Percentiles rank a stretch among this genome's conserved stretches.
Conservation (phyloP, 2,329 filamentous ascomycete species). For the Fusarium agapanthi region DNA sequence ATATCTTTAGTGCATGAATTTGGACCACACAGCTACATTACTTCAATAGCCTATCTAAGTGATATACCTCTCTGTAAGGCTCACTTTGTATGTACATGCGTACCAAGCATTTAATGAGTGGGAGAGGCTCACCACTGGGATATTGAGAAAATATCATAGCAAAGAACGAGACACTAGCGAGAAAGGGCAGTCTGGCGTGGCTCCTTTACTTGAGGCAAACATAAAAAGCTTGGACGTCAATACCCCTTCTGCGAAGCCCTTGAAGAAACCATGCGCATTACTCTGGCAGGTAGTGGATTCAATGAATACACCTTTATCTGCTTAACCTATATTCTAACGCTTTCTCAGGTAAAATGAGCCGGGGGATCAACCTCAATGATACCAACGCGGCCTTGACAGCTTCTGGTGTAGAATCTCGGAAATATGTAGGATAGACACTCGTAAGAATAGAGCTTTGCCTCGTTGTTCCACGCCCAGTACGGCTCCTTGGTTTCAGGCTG, state of each 20-base stretch:
- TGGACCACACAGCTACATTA: accelerated
- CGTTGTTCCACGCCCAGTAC: not conserved
- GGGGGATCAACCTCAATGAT: too few species aligned
- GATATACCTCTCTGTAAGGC: accelerated
- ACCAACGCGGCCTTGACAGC: accelerated
- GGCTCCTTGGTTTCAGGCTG: not conserved
- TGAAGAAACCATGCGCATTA: accelerated
- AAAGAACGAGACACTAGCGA: accelerated
- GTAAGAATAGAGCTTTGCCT: not conserved
- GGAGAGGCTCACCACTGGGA: accelerated
- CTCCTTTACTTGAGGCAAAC: too few species aligned
- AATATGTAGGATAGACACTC: not conserved
- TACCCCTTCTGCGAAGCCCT: too few species aligned
- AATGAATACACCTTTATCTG: too few species aligned
- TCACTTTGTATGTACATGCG: too few species aligned
- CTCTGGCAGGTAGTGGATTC: too few species aligned
- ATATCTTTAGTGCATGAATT: not conserved
- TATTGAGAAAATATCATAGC: accelerated
- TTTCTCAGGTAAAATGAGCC: too few species aligned
- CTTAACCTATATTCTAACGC: too few species aligned
- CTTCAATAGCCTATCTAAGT: not conserved
- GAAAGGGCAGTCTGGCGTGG: too few species aligned
- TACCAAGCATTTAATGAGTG: too few species aligned
- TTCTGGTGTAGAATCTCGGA: too few species aligned
- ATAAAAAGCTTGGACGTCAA: too few species aligned